A percentile compares a stretch with the other conserved stretches of the same genome.
These are phyloP conservation scores for Tylopilus vinaceipallidus DNA, from an alignment of 768 basidiomycete species.

Conservation along the genomic window DNA sequence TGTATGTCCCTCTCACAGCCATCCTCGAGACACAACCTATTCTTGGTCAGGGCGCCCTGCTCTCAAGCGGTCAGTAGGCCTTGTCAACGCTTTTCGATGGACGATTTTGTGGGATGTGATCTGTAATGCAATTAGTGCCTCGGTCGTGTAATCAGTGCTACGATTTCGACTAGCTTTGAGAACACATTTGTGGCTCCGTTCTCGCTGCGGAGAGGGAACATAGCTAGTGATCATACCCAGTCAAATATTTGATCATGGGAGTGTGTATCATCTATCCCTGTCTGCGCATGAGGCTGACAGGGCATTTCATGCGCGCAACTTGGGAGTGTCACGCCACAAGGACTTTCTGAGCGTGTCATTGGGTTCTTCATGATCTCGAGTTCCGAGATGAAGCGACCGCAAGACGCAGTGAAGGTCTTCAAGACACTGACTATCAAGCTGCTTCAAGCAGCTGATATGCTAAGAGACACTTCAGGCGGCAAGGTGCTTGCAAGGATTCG, in stretches of 20 bases:
- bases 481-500: slow-evolving; percentile 52
- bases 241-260: slow-evolving; percentile 6
- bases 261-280: slow-evolving; percentile 1
- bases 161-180: slow-evolving; percentile 41
- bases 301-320: slow-evolving; percentile 48
- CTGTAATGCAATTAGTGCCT: slow-evolving; percentile 32
- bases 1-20: background rate
- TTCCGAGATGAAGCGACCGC: slow-evolving; percentile 51
- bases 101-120: slow-evolving; percentile 49
- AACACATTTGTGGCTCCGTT: slow-evolving; percentile 16
- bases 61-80: slow-evolving; percentile 53
- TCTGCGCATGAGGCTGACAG: slow-evolving; percentile 25
- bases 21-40: background rate
- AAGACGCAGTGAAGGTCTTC: slow-evolving; percentile 54
- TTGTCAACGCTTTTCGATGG: slow-evolving; percentile 47
- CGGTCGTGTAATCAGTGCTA: slow-evolving; percentile 27
- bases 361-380: slow-evolving; percentile 62
- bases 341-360: background rate
- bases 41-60: background rate
- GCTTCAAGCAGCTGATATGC: background rate
- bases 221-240: background rate
- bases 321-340: background rate
- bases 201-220: background rate
- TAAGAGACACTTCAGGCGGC: slow-evolving; percentile 32
- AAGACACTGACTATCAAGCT: slow-evolving; percentile 18